Base-by-base conservation (phyloP, 306 rosid species). In the Lathyrus aphaca region DNA sequence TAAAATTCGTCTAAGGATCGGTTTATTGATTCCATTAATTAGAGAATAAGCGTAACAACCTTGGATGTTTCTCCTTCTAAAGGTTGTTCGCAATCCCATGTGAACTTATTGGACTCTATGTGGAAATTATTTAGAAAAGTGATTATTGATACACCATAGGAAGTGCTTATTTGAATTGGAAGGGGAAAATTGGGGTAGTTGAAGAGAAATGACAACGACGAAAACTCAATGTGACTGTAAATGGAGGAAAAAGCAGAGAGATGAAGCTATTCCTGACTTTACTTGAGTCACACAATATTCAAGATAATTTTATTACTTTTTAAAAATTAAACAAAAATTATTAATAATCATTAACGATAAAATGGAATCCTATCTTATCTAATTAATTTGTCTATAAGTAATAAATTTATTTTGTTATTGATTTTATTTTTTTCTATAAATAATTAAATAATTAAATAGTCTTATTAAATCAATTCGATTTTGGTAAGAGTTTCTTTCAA, bases 21-120 rank as follows among this genome's bases (percentile, higher is more conserved):
- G 5, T 85, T 79, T 68, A 81, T 73, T 27, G 60, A 17, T 49
- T 49, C 56, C 56, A 48, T 35, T 7, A 8, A 35, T 7, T 35
- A 35, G 39, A 35, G 39, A 1, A 2, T 7, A 35, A 35, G 39
- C 39, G 39, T 35, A 35, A 35, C 39, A 35, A 35, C 39, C 39
- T 35, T 35, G 39, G 39, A 35, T 35, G 39, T 35, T 35, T 35
- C 72, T 81, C 82, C 74, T 66, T 65, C 67, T 71, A 19, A 66
- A 71, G 72, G 83, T 69, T 66, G 79, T 72, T 83, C 81, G 83
- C 87, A 91, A 87, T 89, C 97, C 96, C 98, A 92, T 92, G 98
- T 86, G 96, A 66, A 80, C 81, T 75, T 64, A 10, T 44, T 50
- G 10, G 32, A 25, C 51, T 16, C 27, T 35, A 3, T 60, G 30